Conservation (phyloP, 2,329 filamentous ascomycete genomes). For the Pseudogymnoascus sp. region DNA sequence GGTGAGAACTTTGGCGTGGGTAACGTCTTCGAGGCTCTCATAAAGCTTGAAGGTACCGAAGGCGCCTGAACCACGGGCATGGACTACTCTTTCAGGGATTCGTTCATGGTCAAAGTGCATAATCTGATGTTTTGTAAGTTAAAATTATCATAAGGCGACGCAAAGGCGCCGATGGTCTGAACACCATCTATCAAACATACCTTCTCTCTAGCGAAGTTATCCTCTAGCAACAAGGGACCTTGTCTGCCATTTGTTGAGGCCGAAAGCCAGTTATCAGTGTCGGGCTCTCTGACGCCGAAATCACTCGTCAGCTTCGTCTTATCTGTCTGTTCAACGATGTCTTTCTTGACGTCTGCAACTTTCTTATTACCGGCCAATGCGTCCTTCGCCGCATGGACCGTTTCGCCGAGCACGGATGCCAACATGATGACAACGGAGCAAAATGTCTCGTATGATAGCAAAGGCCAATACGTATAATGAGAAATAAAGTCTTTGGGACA, state of each 20-base stretch:
- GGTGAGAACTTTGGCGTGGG: slow-evolving; percentile 57
- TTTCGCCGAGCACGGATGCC: slow-evolving; percentile 2
- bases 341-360: slow-evolving; percentile 19
- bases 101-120: slow-evolving; percentile 70
- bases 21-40: slow-evolving; percentile 59
- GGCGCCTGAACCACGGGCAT: slow-evolving; percentile 57
- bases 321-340: slow-evolving; percentile 52
- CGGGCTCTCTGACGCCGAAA: slow-evolving; percentile 64
- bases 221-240: slow-evolving; percentile 65
- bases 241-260: slow-evolving; percentile 53
- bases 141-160: not conserved
- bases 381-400: not conserved
- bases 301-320: slow-evolving; percentile 65
- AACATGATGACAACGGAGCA: not conserved
- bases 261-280: slow-evolving; percentile 72
- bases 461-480: not conserved
- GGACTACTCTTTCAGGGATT: slow-evolving; percentile 62
- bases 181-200: slow-evolving; percentile 34
- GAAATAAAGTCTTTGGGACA: not conserved
- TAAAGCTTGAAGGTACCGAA: slow-evolving; percentile 61
- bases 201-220: slow-evolving; percentile 66
- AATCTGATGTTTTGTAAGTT: slow-evolving; percentile 40
- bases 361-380: slow-evolving; percentile 22
- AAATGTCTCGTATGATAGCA: not conserved
- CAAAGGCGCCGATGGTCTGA: slow-evolving; percentile 15